phyloP scores from a whole-genome alignment of 1,284 basidiomycete species.

The Sanghuangporus weigelae region DNA sequence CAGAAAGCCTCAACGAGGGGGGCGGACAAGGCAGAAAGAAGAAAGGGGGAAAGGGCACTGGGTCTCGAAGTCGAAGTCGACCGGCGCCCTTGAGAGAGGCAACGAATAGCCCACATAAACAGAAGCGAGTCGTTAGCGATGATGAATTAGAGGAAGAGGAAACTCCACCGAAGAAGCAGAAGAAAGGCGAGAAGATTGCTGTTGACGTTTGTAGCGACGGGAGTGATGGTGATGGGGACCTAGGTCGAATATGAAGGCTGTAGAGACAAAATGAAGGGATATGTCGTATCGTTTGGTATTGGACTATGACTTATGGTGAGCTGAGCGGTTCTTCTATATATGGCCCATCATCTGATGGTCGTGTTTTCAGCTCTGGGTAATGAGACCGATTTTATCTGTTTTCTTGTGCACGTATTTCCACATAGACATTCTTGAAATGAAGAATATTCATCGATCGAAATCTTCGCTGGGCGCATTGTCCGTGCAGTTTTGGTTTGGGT shows the following conservation, averaged over 20 bases:
- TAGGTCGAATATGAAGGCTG: neutral
- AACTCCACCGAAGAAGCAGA: slow-evolving; percentile 37
- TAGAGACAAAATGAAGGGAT: neutral
- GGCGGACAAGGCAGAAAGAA: neutral
- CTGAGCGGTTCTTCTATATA: neutral
- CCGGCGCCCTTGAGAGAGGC: slow-evolving; percentile 6
- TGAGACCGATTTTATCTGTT: neutral
- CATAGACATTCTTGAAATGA: no score
- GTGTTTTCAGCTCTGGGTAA: neutral
- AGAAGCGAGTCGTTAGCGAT: slow-evolving; percentile 7
- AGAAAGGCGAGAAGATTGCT: slow-evolving; percentile 8
- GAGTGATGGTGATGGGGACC: neutral
- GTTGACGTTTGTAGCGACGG: slow-evolving; percentile 5
- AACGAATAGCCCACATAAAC: slow-evolving; percentile 11
- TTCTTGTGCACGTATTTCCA: neutral
- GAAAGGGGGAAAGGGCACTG: neutral
- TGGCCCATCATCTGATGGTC: neutral
- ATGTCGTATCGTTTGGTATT: neutral
- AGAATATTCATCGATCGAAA: no score
- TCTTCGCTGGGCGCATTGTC: neutral
- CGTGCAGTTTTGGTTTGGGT: neutral
- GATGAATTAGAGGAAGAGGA: slow-evolving; percentile 19
- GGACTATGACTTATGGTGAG: neutral
- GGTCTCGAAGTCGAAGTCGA: neutral
- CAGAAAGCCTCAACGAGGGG: neutral